A percentile compares a stretch with the other conserved stretches of the same genome.
phyloP scores from a whole-genome alignment of 345 rosid genomes.

The Brassica cretica region DNA sequence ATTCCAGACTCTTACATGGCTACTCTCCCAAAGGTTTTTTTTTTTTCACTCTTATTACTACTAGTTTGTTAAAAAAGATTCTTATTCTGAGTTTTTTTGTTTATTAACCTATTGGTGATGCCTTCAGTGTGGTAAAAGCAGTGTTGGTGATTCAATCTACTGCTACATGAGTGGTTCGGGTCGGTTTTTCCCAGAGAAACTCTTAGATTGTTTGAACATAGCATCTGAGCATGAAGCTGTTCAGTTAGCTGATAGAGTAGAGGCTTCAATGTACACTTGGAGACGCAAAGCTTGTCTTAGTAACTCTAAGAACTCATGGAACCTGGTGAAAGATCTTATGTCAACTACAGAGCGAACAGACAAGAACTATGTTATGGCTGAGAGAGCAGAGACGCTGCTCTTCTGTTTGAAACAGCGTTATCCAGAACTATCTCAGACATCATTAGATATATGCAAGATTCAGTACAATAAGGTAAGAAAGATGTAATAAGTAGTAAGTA shows the following conservation, averaged over 20 bases:
- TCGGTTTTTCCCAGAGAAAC: slow-evolving; percentile 76
- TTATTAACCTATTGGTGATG: background rate
- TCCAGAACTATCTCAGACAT: slow-evolving; percentile 80
- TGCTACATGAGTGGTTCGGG: slow-evolving; percentile 73
- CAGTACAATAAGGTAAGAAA: slow-evolving; percentile 57
- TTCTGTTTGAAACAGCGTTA: slow-evolving; percentile 78
- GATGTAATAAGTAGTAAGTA: background rate
- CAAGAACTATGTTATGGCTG: slow-evolving; percentile 83
- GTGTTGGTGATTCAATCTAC: slow-evolving; percentile 84
- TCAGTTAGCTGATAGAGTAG: slow-evolving; percentile 89
- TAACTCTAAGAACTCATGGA: slow-evolving; percentile 85
- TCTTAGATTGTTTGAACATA: slow-evolving; percentile 83
- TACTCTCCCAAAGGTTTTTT: slow-evolving; percentile 74
- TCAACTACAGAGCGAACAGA: slow-evolving; percentile 58
- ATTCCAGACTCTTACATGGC: slow-evolving; percentile 81
- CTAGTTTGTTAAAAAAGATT: background rate
- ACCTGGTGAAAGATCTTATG: slow-evolving; percentile 90
- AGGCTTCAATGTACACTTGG: slow-evolving; percentile 88
- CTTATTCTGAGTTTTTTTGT: background rate
- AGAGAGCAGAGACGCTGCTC: slow-evolving; percentile 84
- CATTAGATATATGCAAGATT: slow-evolving; percentile 84
- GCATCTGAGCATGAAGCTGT: slow-evolving; percentile 79
- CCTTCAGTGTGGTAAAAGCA: slow-evolving; percentile 85
- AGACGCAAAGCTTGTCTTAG: slow-evolving; percentile 66
- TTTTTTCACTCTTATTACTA: background rate